Base-by-base conservation (phyloP, 108 stramenopile species). In the Epithemia pelagica region DNA sequence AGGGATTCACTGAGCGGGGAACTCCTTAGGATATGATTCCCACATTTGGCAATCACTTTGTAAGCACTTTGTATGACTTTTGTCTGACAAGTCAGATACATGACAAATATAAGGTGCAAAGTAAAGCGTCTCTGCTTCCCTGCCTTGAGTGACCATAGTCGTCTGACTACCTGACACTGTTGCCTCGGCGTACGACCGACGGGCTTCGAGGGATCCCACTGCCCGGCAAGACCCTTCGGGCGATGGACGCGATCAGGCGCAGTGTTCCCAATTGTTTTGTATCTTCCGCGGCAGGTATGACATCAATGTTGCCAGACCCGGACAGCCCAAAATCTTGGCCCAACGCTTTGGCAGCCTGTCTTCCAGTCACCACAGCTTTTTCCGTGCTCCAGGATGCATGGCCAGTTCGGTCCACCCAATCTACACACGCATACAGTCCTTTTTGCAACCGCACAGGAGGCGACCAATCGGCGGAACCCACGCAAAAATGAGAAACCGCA, bases 341-440 rank as follows among this genome's bases (percentile, higher is more conserved):
- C 23, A 92, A 31, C 2, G 78, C 70, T 37, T 26, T 32, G 20
- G 86, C 91, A 18, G 88, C 91, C 67, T 92, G 91, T 26, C 78
- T 73, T 26, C 82, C 91, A 8, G 91, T 92, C 20, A 92, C 91
- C 0, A 92, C 88, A 23, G 83, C 75, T 65, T 92, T 89, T 64
- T 92, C 87, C 1, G 91, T 92, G 46, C 77, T 79, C 91, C 91
- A 89, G 29, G 78, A 80, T 0, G 86, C 78, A 72, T 92, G 91
- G 2, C 91, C 88, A 0, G 72, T 67, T 28, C 91, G 62, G 65
- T 89, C 91, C 33, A 92, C 63, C 85, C 87, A 92, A 65, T 92
- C 91, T 18, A 87, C 91, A 60, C 73, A 74, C 10, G 85, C 78
- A 70, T 85, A 88, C 0, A 92, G 52, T 20, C 82, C 81, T 28